These are phyloP conservation scores for Komagataella mondaviorum DNA, from an alignment of 805 yeast genomes.

Conservation along the genomic window DNA sequence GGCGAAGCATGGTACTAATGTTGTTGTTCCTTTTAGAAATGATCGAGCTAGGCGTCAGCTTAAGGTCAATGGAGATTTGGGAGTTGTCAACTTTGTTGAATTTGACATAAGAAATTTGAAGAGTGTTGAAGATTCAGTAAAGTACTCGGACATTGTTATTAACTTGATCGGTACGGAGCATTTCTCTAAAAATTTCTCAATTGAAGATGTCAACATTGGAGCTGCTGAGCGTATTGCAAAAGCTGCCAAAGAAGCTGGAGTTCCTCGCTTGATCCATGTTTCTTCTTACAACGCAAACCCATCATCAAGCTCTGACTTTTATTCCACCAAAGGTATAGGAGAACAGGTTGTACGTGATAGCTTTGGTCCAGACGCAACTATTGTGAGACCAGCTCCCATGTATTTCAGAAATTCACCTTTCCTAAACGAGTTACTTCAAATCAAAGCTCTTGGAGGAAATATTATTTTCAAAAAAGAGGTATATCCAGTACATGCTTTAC, in stretches of 20 bases:
- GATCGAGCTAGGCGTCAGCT: slow-evolving; percentile 65
- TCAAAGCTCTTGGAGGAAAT: slow-evolving; percentile 47
- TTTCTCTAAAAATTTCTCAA: slow-evolving; percentile 66
- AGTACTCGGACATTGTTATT: slow-evolving; percentile 71
- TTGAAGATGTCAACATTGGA: slow-evolving; percentile 76
- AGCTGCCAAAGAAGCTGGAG: slow-evolving; percentile 55
- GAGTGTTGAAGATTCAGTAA: slow-evolving; percentile 64
- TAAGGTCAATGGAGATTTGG: slow-evolving; percentile 76
- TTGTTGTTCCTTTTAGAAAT: slow-evolving; percentile 72
- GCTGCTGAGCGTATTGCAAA: slow-evolving; percentile 66
- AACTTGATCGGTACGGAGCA: slow-evolving; percentile 69
- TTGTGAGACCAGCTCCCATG: slow-evolving; percentile 77
- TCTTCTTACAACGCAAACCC: slow-evolving; percentile 69
- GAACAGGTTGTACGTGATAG: slow-evolving; percentile 58
- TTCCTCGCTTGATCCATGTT: slow-evolving; percentile 65
- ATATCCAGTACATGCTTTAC: slow-evolving; percentile 63
- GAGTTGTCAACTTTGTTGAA: slow-evolving; percentile 76
- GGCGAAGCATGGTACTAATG: slow-evolving; percentile 71
- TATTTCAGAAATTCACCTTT: slow-evolving; percentile 65
- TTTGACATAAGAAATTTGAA: slow-evolving; percentile 68
- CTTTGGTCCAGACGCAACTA: slow-evolving; percentile 56
- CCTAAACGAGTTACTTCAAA: slow-evolving; percentile 43
- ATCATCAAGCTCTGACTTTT: slow-evolving; percentile 52
- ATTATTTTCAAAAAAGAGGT: slow-evolving; percentile 53
- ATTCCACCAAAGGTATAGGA: slow-evolving; percentile 69